These are phyloP conservation scores for Podila horticola DNA, from an alignment of 192 early-diverging fungal genomes.

Conservation along the genomic window DNA sequence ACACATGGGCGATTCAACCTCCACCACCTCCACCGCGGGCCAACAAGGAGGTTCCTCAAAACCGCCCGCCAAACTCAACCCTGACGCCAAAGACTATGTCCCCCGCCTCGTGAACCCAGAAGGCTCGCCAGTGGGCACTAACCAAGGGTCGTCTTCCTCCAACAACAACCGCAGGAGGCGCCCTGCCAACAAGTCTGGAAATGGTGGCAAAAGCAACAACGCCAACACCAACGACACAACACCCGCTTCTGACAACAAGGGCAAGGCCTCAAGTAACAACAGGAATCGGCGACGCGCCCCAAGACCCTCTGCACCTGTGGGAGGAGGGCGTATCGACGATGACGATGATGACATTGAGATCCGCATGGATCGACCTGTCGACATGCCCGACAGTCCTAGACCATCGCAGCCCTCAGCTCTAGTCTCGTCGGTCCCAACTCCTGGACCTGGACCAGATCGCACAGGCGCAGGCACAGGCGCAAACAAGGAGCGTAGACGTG, in stretches of 20 bases:
- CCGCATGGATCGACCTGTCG: conserved; percentile 36
- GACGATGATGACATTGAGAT: conserved; percentile 46
- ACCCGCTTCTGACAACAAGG: neutral
- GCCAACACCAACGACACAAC: neutral
- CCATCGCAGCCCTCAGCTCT: neutral
- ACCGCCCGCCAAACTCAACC: conserved; percentile 25
- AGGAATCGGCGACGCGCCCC: conserved; percentile 25
- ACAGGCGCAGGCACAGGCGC: neutral
- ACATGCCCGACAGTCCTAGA: conserved; percentile 9
- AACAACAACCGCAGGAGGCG: conserved; percentile 17
- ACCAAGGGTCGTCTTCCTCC: conserved; percentile 1
- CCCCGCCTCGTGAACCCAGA: conserved; percentile 8
- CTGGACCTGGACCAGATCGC: neutral
- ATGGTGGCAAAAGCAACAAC: conserved; percentile 11
- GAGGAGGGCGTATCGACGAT: conserved; percentile 39
- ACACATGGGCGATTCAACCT: conserved; percentile 23
- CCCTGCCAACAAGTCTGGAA: conserved; percentile 3
- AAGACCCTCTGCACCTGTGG: conserved; percentile 4
- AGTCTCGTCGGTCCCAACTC: neutral
- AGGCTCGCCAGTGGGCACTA: neutral
- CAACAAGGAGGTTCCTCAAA: conserved; percentile 2
- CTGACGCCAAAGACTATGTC: conserved; percentile 48
- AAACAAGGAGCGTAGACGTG: conserved; percentile 14
- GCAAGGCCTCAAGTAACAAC: conserved; percentile 7
- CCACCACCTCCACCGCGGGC: neutral